phyloP scores from a whole-genome alignment of 2,329 filamentous ascomycete genomes.

The Curvularia sp. region DNA sequence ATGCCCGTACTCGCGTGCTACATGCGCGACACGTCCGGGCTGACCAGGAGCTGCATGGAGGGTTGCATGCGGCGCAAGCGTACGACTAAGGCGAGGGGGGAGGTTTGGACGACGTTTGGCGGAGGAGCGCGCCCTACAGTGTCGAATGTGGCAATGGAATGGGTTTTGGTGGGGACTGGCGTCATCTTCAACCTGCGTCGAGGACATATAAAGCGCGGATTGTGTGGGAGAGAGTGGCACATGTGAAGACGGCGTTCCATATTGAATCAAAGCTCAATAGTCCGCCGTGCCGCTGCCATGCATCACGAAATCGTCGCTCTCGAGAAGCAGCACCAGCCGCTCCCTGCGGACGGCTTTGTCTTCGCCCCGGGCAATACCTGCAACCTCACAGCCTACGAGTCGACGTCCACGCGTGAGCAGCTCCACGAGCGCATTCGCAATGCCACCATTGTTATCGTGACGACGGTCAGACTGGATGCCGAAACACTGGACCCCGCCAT shows the following conservation, averaged over 20 bases:
- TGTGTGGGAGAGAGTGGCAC: neutral
- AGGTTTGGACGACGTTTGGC: neutral
- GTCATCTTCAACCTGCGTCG: neutral
- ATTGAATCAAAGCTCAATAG: neutral
- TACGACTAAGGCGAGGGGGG: constrained; percentile 1
- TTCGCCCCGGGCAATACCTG: constrained; percentile 49
- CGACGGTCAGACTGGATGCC: constrained; percentile 52
- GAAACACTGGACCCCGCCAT: constrained; percentile 47
- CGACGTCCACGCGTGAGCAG: constrained; percentile 32
- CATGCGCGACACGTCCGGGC: constrained; percentile 2
- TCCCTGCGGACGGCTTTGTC: constrained; percentile 46
- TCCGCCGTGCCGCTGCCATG: constrained; percentile 16
- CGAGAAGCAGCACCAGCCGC: constrained; percentile 53
- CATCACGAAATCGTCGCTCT: constrained; percentile 58
- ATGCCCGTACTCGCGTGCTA: constrained; percentile 21
- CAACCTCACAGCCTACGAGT: constrained; percentile 51
- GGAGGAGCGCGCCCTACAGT: constrained; percentile 12
- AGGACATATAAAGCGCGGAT: neutral
- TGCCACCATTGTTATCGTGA: constrained; percentile 57
- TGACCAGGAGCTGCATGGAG: constrained; percentile 5
- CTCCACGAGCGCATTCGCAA: constrained; percentile 53
- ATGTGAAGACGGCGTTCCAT: neutral
- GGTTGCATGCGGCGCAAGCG: constrained; percentile 1
- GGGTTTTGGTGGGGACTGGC: neutral
- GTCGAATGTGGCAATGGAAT: constrained; percentile 14